Conservation (phyloP, 495 filamentous ascomycete species). For the Hamigera avellanea region DNA sequence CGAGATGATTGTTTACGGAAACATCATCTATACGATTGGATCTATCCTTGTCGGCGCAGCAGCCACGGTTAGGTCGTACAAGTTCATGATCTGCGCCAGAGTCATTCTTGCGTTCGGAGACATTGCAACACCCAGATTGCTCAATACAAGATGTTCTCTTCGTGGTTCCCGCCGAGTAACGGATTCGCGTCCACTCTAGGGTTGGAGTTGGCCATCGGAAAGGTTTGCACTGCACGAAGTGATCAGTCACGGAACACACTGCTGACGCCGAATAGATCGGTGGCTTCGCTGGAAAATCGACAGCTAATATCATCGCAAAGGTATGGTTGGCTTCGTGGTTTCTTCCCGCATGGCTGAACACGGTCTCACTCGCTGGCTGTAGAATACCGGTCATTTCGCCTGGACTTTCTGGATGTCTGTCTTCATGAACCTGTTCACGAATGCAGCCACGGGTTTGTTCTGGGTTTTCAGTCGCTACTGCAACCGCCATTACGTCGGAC, state of each 20-base stretch:
- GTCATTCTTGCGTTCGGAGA: constrained; percentile 31
- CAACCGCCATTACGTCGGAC: constrained; percentile 17
- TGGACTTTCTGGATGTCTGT: constrained; percentile 36
- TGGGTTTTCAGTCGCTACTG: constrained; percentile 31
- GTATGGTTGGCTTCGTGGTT: too few species aligned
- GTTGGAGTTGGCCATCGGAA: constrained; percentile 31
- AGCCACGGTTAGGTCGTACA: constrained; percentile 25
- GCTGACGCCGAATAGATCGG: too few species aligned
- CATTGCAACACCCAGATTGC: constrained; percentile 35
- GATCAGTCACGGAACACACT: too few species aligned
- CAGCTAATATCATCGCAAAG: constrained; percentile 26
- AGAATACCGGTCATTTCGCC: constrained; percentile 32
- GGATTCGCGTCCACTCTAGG: constrained; percentile 34
- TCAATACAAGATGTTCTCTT: constrained; percentile 39
- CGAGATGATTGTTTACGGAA: constrained; percentile 34
- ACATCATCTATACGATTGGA: constrained; percentile 31
- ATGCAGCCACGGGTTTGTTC: constrained; percentile 24
- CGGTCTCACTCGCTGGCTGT: too few species aligned
- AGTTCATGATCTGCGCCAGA: constrained; percentile 33
- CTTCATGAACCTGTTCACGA: constrained; percentile 38
- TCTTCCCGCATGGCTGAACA: constrained; percentile 4
- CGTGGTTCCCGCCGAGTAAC: constrained; percentile 34
- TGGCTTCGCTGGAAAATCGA: constrained; percentile 24
- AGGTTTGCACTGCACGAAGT: too few species aligned
- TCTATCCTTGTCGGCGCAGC: constrained; percentile 35